These are phyloP conservation scores for Neopestalotiopsis rosae DNA, from an alignment of 2,329 filamentous ascomycete genomes.

Conservation along the genomic window DNA sequence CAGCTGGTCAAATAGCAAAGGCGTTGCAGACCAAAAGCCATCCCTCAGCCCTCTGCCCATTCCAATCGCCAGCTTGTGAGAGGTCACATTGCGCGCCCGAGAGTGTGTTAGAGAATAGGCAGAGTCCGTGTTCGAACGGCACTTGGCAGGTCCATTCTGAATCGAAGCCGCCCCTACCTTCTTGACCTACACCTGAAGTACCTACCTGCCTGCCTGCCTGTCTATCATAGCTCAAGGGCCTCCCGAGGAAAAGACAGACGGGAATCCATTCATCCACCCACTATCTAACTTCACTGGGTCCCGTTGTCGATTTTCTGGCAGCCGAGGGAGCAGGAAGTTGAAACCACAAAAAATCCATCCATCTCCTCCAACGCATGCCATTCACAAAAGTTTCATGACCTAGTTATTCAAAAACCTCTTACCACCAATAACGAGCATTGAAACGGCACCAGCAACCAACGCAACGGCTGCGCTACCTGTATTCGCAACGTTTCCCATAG, in stretches of 20 bases:
- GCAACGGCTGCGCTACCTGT: background rate
- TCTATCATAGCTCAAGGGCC: background rate
- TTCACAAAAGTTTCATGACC: background rate
- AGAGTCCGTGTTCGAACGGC: conserved; percentile 6
- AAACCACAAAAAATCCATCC: background rate
- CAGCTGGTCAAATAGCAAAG: background rate
- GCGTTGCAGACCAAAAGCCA: background rate
- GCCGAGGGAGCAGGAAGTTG: no score
- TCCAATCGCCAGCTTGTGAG: conserved; percentile 8
- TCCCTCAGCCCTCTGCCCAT: background rate
- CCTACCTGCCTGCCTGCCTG: background rate
- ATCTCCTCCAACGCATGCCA: no score
- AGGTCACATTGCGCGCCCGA: conserved; percentile 12
- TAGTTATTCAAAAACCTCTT: background rate
- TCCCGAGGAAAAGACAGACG: no score
- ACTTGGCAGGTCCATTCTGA: conserved; percentile 2
- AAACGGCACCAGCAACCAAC: background rate
- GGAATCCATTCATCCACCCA: no score
- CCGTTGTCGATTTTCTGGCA: background rate
- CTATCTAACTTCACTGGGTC: background rate
- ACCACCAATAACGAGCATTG: background rate
- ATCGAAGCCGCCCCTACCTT: background rate
- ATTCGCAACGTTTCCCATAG: background rate
- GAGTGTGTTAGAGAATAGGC: conserved; percentile 16
- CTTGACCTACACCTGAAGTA: background rate